These are phyloP conservation scores for Colletotrichum simmondsii DNA, from an alignment of 2,329 filamentous ascomycete species.

Conservation along the genomic window DNA sequence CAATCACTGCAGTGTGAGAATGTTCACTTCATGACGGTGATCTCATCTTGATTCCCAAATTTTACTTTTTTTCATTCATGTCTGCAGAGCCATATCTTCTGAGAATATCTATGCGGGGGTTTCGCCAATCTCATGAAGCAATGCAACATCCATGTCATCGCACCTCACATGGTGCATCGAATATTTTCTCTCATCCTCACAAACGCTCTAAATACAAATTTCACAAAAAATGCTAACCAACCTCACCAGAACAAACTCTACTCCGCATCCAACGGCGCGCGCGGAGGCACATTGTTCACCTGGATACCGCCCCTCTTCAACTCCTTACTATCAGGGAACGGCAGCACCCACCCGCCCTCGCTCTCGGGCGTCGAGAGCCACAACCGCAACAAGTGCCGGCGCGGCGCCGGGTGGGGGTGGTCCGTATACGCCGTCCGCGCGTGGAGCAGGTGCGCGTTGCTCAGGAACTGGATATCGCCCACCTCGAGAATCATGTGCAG, in stretches of 20 bases:
- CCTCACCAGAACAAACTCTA: conserved; percentile 49
- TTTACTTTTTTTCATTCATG: background rate
- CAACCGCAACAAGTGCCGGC: conserved; percentile 83
- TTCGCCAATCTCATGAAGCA: background rate
- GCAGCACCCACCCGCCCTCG: conserved; percentile 87
- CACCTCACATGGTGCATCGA: background rate
- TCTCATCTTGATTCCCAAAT: too few relatives aligned
- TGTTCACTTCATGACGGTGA: background rate
- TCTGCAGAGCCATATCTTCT: background rate
- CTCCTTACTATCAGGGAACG: conserved; percentile 83
- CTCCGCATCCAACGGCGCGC: conserved; percentile 81
- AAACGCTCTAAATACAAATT: background rate
- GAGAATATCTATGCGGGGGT: background rate
- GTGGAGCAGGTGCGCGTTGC: conserved; percentile 84
- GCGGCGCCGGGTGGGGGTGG: conserved; percentile 72
- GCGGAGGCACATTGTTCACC: conserved; percentile 82
- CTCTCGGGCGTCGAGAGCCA: conserved; percentile 86
- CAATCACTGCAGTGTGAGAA: background rate
- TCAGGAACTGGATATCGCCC: conserved; percentile 85
- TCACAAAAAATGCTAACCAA: background rate
- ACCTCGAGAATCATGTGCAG: conserved; percentile 87
- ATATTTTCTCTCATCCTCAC: background rate
- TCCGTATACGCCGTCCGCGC: conserved; percentile 81
- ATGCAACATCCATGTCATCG: background rate
- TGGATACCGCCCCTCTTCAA: conserved; percentile 92